phyloP scores from a whole-genome alignment of 805 yeast genomes.

The Candida peoriensis region DNA sequence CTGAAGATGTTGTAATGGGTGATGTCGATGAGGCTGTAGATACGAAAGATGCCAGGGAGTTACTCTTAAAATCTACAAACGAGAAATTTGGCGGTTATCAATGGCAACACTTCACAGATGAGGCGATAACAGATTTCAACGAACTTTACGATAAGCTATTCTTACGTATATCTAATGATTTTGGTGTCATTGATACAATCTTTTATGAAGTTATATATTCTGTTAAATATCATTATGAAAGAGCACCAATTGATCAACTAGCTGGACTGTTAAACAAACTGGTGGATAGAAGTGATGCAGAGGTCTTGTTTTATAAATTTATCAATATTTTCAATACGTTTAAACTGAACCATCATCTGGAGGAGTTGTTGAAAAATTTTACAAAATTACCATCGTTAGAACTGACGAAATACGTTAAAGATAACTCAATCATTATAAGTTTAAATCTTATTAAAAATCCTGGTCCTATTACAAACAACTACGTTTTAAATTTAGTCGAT shows the following conservation, averaged over 20 bases:
- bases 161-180: slow-evolving; percentile 2
- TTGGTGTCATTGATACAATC: slow-evolving; percentile 7
- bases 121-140: not conserved
- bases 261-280: slow-evolving; percentile 16
- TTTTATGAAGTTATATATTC: slow-evolving; percentile 20
- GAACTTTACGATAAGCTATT: not conserved
- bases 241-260: slow-evolving; percentile 7
- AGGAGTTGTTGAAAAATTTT: slow-evolving; percentile 21
- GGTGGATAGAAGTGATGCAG: slow-evolving; percentile 6
- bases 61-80: slow-evolving; percentile 1
- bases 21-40: slow-evolving; percentile 1
- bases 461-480: not conserved
- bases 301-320: slow-evolving; percentile 22
- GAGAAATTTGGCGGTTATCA: not conserved
- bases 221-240: slow-evolving; percentile 14
- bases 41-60: not conserved
- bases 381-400: slow-evolving; percentile 19
- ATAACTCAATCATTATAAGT: slow-evolving; percentile 36
- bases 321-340: slow-evolving; percentile 28
- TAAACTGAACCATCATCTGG: slow-evolving; percentile 19
- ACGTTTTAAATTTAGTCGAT: slow-evolving; percentile 7
- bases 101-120: slow-evolving; percentile 11
- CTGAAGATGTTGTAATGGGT: slow-evolving; percentile 9
- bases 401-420: slow-evolving; percentile 12
- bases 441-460: slow-evolving; percentile 6